phyloP scores from a whole-genome alignment of 306 rosid species.

The Prunus dulcis region DNA sequence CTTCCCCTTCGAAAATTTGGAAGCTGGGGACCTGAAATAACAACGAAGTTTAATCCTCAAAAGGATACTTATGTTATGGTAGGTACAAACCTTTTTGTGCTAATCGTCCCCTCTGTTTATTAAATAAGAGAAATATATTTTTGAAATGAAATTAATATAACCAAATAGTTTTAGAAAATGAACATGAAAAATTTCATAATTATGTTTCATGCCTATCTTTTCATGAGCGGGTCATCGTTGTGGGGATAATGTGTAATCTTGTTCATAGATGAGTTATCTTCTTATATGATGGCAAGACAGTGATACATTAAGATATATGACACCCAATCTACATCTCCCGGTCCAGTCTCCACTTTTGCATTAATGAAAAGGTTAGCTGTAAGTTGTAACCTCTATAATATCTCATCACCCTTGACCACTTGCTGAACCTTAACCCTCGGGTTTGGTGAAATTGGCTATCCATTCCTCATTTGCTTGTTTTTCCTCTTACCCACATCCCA shows the following conservation, averaged over 20 bases:
- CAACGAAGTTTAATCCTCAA: constrained; percentile 59
- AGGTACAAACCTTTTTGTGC: constrained; percentile 17
- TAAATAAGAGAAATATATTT: background rate
- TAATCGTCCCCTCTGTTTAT: background rate
- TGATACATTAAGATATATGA: background rate
- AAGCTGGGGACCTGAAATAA: constrained; percentile 86
- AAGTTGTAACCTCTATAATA: background rate
- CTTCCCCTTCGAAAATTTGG: constrained; percentile 91
- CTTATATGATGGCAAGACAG: background rate
- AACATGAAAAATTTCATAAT: background rate
- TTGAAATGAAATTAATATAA: background rate
- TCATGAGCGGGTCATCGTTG: background rate
- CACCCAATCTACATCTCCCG: background rate
- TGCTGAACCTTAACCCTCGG: background rate
- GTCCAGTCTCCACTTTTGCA: background rate
- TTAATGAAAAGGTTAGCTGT: background rate
- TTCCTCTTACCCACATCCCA: background rate
- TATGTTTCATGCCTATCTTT: background rate
- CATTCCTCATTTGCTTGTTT: background rate
- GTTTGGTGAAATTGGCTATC: background rate
- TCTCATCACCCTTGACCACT: background rate
- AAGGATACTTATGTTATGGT: constrained; percentile 89
- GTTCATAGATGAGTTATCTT: background rate
- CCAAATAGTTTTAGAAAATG: background rate
- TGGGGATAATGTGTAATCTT: background rate